phyloP scores from a whole-genome alignment of 495 filamentous ascomycete genomes.

The Hyaloscypha hepaticicola region DNA sequence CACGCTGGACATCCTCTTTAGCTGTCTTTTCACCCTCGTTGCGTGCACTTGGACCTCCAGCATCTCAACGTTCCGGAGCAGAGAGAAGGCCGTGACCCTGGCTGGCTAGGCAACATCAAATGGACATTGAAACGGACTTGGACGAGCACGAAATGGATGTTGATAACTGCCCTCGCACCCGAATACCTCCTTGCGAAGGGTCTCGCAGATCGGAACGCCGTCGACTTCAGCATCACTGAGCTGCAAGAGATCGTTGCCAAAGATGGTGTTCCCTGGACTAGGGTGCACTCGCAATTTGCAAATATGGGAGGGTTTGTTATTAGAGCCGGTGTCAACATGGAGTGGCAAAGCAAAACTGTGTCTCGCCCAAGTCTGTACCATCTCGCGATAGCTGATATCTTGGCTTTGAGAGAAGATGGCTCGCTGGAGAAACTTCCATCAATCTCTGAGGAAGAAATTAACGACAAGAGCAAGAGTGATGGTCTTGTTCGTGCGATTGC shows the following conservation, averaged over 20 bases:
- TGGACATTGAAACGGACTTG: constrained; percentile 5
- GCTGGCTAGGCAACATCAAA: constrained; percentile 4
- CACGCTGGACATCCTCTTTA: constrained; percentile 20
- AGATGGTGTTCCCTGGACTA: constrained; percentile 33
- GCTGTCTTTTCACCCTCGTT: constrained; percentile 33
- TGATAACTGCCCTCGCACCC: constrained; percentile 31
- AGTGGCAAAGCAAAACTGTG: background rate
- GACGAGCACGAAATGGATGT: constrained; percentile 30
- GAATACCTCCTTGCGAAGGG: constrained; percentile 28
- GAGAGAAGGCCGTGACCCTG: background rate
- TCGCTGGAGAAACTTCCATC: background rate
- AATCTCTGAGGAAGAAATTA: constrained; percentile 32
- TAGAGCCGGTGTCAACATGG: constrained; percentile 28
- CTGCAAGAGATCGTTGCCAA: constrained; percentile 6
- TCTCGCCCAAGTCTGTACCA: background rate
- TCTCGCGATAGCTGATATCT: background rate
- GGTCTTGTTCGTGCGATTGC: constrained; percentile 33
- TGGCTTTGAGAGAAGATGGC: background rate
- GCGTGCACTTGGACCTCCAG: constrained; percentile 36
- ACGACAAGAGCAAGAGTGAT: constrained; percentile 41
- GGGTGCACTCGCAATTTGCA: constrained; percentile 40
- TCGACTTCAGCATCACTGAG: background rate
- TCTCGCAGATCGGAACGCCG: constrained; percentile 13
- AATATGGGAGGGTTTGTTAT: constrained; percentile 44
- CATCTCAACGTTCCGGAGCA: constrained; percentile 32